A percentile compares a stretch with the other conserved stretches of the same genome.
Evolutionary conservation across 1,284 basidiomycete species (phyloP).

Genomic region (Microbotryum scabiosae): DNA sequence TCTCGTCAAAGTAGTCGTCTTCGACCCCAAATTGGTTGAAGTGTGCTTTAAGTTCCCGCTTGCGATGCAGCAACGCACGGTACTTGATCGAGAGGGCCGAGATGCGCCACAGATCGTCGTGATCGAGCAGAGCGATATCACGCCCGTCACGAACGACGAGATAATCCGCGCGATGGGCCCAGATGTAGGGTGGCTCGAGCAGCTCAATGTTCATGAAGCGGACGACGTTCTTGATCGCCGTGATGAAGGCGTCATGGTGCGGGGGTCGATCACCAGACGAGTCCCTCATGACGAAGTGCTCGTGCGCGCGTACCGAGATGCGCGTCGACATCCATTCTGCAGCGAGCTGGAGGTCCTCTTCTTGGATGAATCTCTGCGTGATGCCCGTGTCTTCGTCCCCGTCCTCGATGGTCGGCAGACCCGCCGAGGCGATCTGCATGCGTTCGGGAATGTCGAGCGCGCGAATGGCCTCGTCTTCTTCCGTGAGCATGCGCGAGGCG

Average conservation of each 20-base stretch:
- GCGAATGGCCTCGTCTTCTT: conserved; percentile 89
- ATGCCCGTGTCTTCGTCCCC: conserved; percentile 16
- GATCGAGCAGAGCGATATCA: conserved; percentile 57
- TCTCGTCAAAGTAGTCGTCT: conserved; percentile 64
- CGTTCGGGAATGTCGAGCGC: conserved; percentile 88
- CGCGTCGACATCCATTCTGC: conserved; percentile 82
- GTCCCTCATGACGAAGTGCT: conserved; percentile 49
- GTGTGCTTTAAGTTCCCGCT: conserved; percentile 53
- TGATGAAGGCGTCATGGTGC: conserved; percentile 61
- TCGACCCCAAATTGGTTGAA: conserved; percentile 56
- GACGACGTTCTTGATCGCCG: conserved; percentile 71
- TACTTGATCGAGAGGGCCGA: conserved; percentile 77
- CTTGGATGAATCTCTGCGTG: conserved; percentile 45
- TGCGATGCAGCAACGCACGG: conserved; percentile 69
- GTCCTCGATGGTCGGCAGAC: conserved; percentile 52
- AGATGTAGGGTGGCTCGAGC: conserved; percentile 89
- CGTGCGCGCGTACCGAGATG: conserved; percentile 65
- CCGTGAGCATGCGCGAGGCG: conserved; percentile 77
- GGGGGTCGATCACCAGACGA: conserved; percentile 50
- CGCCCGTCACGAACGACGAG: conserved; percentile 52
- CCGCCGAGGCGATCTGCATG: conserved; percentile 87
- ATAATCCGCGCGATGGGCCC: conserved; percentile 85
- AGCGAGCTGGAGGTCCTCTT: conserved; percentile 62
- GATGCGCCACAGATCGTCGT: conserved; percentile 79
- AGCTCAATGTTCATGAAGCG: conserved; percentile 78